These are phyloP conservation scores for Alnus rubra DNA, from an alignment of 306 rosid species.

Conservation along the genomic window DNA sequence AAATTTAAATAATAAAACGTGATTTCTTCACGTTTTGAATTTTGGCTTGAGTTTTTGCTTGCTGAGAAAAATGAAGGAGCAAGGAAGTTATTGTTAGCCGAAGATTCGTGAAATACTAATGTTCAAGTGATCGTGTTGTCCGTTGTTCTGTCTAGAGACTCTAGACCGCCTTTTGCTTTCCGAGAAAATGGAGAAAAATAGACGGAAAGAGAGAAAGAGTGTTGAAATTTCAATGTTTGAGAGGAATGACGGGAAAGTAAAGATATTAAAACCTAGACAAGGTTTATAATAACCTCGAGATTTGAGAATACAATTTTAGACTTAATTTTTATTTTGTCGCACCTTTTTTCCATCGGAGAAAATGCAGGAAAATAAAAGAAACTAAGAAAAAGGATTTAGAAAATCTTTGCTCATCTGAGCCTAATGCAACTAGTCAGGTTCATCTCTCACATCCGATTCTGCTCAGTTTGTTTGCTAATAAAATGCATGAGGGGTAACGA, in stretches of 20 bases:
- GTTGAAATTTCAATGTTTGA: background rate
- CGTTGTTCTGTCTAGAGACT: background rate
- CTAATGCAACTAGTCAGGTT: background rate
- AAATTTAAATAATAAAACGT: background rate
- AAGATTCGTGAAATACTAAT: background rate
- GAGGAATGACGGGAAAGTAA: background rate
- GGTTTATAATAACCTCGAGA: background rate
- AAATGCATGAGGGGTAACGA: background rate
- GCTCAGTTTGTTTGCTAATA: slow-evolving; percentile 13
- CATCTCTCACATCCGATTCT: background rate
- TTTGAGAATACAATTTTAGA: background rate
- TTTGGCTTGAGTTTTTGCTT: background rate
- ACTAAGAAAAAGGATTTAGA: background rate
- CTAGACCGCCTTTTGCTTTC: slow-evolving; percentile 13
- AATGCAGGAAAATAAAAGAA: background rate
- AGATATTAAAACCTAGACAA: background rate
- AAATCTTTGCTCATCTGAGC: background rate
- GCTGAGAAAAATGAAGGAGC: background rate
- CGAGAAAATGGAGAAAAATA: background rate
- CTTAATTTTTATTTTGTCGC: background rate
- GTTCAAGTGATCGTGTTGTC: background rate
- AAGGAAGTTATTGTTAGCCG: background rate
- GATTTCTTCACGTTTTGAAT: background rate
- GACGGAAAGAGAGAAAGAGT: background rate
- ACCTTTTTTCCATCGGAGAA: background rate